Evolutionary conservation across 345 rosid genomes (phyloP).

Genomic region (Populus ilicifolia): DNA sequence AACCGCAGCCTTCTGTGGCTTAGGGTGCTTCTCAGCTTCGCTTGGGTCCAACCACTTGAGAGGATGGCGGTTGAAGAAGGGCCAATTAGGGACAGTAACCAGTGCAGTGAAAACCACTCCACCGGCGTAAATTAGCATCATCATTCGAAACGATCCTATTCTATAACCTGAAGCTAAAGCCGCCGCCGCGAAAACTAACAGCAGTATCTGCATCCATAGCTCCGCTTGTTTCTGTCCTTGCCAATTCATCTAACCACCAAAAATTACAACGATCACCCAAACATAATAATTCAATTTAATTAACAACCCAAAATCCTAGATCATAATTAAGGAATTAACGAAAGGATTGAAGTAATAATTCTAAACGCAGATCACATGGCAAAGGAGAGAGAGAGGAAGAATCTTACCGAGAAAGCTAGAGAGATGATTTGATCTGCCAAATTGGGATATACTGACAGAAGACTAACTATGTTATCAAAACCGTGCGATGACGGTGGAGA

Average conservation of each 20-base stretch:
- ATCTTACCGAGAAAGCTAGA: background rate
- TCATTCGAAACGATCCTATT: constrained; percentile 63
- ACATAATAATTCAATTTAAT: background rate
- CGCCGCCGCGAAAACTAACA: constrained; percentile 54
- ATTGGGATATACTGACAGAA: background rate
- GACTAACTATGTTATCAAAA: background rate
- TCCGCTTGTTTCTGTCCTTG: constrained; percentile 93
- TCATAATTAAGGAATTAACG: background rate
- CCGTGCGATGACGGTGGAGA: background rate
- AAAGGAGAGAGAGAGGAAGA: background rate
- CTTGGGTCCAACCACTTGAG: constrained; percentile 80
- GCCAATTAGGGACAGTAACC: constrained; percentile 87
- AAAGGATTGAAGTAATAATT: no score
- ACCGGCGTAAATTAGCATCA: constrained; percentile 69
- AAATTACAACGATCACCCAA: background rate
- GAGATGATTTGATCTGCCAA: background rate
- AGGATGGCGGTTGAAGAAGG: constrained; percentile 70
- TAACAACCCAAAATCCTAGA: background rate
- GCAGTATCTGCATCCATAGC: constrained; percentile 85
- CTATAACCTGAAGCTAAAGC: constrained; percentile 51
- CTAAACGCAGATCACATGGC: background rate
- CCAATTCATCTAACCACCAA: constrained; percentile 69
- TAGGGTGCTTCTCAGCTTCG: constrained; percentile 79
- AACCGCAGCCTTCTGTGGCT: constrained; percentile 46
- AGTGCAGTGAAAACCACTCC: constrained; percentile 69